phyloP scores from a whole-genome alignment of 2,329 filamentous ascomycete genomes.

The Triangularia verruculosa region DNA sequence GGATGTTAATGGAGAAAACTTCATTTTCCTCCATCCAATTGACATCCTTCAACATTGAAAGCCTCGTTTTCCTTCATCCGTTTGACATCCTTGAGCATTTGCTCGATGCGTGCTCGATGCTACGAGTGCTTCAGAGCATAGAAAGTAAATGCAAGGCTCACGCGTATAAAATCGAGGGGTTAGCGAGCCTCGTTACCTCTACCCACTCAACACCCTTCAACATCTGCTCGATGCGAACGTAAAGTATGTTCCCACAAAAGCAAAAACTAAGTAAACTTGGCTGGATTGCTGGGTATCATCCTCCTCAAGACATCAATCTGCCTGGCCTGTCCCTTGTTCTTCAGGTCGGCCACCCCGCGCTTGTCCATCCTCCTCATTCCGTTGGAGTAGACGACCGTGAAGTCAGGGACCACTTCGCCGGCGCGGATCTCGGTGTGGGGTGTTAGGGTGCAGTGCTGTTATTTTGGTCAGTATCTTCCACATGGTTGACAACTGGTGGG shows the following conservation, averaged over 20 bases:
- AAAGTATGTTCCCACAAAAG: not conserved
- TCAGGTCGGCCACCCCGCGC: conserved; percentile 59
- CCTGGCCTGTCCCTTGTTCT: conserved; percentile 61
- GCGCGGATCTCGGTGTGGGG: conserved; percentile 58
- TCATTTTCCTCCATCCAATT: too few relatives aligned
- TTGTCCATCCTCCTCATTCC: conserved; percentile 57
- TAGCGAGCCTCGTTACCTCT: too few relatives aligned
- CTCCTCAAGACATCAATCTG: conserved; percentile 66
- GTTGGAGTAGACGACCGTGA: conserved; percentile 67
- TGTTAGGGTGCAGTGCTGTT: conserved; percentile 67
- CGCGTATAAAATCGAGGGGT: too few relatives aligned
- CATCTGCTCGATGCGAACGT: too few relatives aligned
- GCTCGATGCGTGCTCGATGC: too few relatives aligned
- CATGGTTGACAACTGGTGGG: not conserved
- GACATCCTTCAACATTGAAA: too few relatives aligned
- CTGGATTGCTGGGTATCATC: conserved; percentile 63
- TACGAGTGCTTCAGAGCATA: too few relatives aligned
- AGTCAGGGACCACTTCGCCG: conserved; percentile 59
- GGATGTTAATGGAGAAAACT: too few relatives aligned
- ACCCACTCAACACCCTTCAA: too few relatives aligned
- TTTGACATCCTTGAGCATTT: too few relatives aligned
- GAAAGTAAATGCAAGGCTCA: too few relatives aligned
- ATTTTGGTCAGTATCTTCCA: not conserved
- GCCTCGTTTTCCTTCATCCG: too few relatives aligned
- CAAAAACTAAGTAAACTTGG: conserved; percentile 40